Conservation (phyloP, 179 eudicot genomes). For the Patellifolia procumbens region DNA sequence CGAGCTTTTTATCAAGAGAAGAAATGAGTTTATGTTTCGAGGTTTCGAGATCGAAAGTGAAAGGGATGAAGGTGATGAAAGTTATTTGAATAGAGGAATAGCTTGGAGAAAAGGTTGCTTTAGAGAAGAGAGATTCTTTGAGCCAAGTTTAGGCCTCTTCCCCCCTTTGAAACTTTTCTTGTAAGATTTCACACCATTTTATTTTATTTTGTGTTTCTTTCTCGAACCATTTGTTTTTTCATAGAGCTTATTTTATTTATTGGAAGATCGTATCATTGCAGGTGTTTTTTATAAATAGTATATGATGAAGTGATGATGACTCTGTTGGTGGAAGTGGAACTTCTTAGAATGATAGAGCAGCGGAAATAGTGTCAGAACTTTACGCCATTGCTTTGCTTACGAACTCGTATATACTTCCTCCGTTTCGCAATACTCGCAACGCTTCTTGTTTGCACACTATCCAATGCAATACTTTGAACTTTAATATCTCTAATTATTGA, state of each 20-base stretch:
- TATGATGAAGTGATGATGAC: background rate
- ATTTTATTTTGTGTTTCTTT: background rate
- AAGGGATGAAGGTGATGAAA: background rate
- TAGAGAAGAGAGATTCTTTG: conserved; percentile 61
- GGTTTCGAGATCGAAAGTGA: background rate
- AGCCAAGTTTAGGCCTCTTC: conserved; percentile 14
- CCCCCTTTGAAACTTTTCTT: conserved; percentile 18
- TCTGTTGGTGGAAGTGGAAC: background rate
- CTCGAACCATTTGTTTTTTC: background rate
- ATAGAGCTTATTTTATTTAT: background rate
- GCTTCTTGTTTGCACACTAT: no score
- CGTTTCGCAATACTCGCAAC: no score
- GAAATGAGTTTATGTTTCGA: background rate
- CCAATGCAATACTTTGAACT: no score
- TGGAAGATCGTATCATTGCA: background rate
- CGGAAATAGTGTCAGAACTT: background rate
- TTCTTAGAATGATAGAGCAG: background rate
- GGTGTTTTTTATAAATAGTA: background rate
- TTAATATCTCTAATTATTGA: no score
- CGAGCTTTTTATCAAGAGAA: background rate
- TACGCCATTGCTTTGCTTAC: background rate
- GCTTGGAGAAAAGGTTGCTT: conserved; percentile 98
- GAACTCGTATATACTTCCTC: no score
- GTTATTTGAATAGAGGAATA: conserved; percentile 41
- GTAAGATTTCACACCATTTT: conserved; percentile 30